Conservation (phyloP, 2,329 filamentous ascomycete genomes). For the Chalara sp. region DNA sequence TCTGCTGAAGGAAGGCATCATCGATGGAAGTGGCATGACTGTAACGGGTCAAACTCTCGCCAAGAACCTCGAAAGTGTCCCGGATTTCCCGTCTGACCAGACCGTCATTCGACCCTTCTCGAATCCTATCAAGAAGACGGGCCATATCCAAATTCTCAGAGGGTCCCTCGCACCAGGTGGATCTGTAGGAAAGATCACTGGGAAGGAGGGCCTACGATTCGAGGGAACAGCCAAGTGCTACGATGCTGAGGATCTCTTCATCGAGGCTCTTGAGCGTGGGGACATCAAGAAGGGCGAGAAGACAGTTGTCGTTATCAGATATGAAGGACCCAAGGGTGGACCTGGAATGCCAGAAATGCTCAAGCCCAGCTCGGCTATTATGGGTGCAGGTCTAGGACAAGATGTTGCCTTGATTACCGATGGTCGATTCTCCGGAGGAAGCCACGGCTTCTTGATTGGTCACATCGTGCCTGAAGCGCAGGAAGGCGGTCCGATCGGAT, state of each 20-base stretch:
- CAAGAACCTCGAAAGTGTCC: constrained; percentile 50
- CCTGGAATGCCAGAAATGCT: constrained; percentile 72
- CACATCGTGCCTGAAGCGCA: constrained; percentile 57
- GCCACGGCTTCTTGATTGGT: constrained; percentile 55
- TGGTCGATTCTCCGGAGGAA: constrained; percentile 53
- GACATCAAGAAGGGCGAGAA: constrained; percentile 71
- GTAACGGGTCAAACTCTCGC: constrained; percentile 53
- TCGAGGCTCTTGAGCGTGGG: constrained; percentile 57
- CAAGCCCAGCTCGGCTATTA: constrained; percentile 65
- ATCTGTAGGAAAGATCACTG: constrained; percentile 69
- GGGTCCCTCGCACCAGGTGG: constrained; percentile 64
- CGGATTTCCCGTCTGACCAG: constrained; percentile 61
- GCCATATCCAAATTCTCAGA: constrained; percentile 67
- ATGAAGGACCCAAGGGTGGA: constrained; percentile 66
- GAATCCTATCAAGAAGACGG: constrained; percentile 64
- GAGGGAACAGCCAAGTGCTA: constrained; percentile 64
- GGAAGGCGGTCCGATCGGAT: constrained; percentile 50
- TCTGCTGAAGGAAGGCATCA: constrained; percentile 49
- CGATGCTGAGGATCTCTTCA: constrained; percentile 64
- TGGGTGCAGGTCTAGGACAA: constrained; percentile 64
- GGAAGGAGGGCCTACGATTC: constrained; percentile 65
- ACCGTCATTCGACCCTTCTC: constrained; percentile 62
- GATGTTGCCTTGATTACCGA: constrained; percentile 69
- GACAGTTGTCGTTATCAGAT: constrained; percentile 69
- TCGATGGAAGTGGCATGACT: constrained; percentile 53